Evolutionary conservation across 495 filamentous ascomycete species (phyloP), one percentile per base, ranked within the genome.

Genomic region (Aspergillus asperescens): DNA sequence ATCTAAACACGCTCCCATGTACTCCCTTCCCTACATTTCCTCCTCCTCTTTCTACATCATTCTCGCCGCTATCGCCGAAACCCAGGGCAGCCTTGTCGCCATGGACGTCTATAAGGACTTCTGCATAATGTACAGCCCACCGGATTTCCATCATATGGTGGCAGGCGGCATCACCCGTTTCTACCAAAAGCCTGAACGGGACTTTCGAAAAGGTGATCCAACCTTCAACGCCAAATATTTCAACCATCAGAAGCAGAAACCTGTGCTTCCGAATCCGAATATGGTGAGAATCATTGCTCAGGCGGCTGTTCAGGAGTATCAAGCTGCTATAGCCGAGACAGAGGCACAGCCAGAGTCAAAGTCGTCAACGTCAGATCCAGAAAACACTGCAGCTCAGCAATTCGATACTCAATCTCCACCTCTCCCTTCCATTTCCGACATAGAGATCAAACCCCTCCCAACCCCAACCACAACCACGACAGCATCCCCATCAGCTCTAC

Each of bases 61-160:
- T 25, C 65, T 83, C 13, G 57, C 69, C 15, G 74, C 72, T 12
- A 46, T 81, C 6, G 72, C 76, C n/a, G 70, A 80, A 27, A 54
- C 58, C 0, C 62, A 68, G 31, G 78, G 80, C 41, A 73, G 72
- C 45, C 27, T 53, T 16, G 60, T 58, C 39, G 80, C 71, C 18
- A 67, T 62, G 40, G 29, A 58, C 9, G 41, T 82, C 29, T 77
- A 70, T 58, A 50, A 68, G 8, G 54, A 53, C 24, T 78, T 76
- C 69, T 81, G 79, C 49, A 49, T 64, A 12, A 61, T 60, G 22
- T 52, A 52, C 28, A 52, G 46, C 10, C 57, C 57, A 10, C 65
- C 69, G 0, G 23, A 52, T 1, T 10, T 28, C 12, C 34, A 38
- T 8, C 66, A 62, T 39, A 59, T 66, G 37, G 56, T 60, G 10